phyloP scores from a whole-genome alignment of 1,139 yeast genomes.

The Meyerozyma sp. region DNA sequence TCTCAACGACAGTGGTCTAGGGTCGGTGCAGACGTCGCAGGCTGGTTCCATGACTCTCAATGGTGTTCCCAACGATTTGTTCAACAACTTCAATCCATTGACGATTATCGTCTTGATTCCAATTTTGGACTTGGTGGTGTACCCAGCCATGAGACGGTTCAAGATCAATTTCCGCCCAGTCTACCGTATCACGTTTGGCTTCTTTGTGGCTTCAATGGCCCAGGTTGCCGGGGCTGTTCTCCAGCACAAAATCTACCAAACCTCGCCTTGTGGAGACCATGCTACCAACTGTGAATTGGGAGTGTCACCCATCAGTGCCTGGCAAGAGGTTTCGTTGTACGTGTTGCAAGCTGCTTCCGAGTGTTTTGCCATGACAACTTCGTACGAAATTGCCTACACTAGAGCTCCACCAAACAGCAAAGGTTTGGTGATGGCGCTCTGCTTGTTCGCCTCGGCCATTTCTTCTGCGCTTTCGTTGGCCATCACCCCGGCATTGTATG shows the following conservation, averaged over 20 bases:
- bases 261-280: slow-evolving; percentile 36
- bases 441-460: slow-evolving; percentile 55
- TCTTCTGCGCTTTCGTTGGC: slow-evolving; percentile 59
- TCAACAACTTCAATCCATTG: slow-evolving; percentile 63
- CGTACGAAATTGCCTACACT: slow-evolving; percentile 66
- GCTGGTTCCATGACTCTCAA: slow-evolving; percentile 62
- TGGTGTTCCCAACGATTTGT: slow-evolving; percentile 69
- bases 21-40: slow-evolving; percentile 57
- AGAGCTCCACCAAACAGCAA: slow-evolving; percentile 65
- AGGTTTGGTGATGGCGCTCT: slow-evolving; percentile 63
- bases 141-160: slow-evolving; percentile 51
- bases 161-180: slow-evolving; percentile 35
- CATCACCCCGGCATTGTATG: slow-evolving; percentile 46
- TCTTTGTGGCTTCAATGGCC: slow-evolving; percentile 29
- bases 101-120: slow-evolving; percentile 64
- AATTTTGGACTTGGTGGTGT: slow-evolving; percentile 49
- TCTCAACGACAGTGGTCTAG: slow-evolving; percentile 63
- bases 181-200: slow-evolving; percentile 32
- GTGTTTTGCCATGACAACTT: slow-evolving; percentile 64
- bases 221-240: slow-evolving; percentile 39
- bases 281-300: slow-evolving; percentile 43
- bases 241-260: slow-evolving; percentile 28
- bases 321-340: slow-evolving; percentile 49
- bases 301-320: slow-evolving; percentile 47
- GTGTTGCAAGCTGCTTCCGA: slow-evolving; percentile 60